Base-by-base conservation (phyloP, 768 basidiomycete species). In the Chalciporus chontae region DNA sequence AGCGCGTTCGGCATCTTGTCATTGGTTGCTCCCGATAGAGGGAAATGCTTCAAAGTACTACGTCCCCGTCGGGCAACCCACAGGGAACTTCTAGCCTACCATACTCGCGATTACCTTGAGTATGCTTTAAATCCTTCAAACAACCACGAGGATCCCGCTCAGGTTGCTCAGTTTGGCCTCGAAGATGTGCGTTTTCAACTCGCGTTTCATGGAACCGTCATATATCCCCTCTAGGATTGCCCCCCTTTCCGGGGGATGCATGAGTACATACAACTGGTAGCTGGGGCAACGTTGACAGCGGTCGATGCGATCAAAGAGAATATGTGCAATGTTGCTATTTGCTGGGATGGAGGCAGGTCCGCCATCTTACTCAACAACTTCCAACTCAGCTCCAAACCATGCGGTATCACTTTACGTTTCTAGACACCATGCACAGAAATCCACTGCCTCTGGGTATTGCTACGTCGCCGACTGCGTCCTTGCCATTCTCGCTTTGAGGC, bases 381-480 rank as follows among this genome's bases (percentile, higher is more conserved):
- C 38, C 18, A 31, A 24, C 5, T 17, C 17, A 14, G 8, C 31
- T 19, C 27, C 45, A 31, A 43, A 18, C 32, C 11, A 43, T 23
- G 37, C 34, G 6, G 48, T 18, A 31, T 43, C 23, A 10, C 29
- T 31, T 31, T 13, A 4, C 29, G 15, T 36, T 29, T 50, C 13
- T 45, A 84, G 93, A 59, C 94, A 95, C 59, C 94, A 96, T 59
- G 89, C 90, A 0, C 79, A 83, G 44, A 86, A 90, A 63, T 76
- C 80, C 0, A 75, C 73, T 38, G 93, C 93, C 0, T 82, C 88
- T 4, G 94, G 94, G 0, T 98, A 90, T 69, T 98, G 94, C 72
- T 98, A 96, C 63, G 87, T 97, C 18, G 88, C 91, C 2, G 94
- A 97, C 63, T 84, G 87, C 47, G 79, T 93, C 9, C 77, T 97